Conservation (phyloP, 1,284 basidiomycete species). For the Cryptococcus depauperatus region DNA sequence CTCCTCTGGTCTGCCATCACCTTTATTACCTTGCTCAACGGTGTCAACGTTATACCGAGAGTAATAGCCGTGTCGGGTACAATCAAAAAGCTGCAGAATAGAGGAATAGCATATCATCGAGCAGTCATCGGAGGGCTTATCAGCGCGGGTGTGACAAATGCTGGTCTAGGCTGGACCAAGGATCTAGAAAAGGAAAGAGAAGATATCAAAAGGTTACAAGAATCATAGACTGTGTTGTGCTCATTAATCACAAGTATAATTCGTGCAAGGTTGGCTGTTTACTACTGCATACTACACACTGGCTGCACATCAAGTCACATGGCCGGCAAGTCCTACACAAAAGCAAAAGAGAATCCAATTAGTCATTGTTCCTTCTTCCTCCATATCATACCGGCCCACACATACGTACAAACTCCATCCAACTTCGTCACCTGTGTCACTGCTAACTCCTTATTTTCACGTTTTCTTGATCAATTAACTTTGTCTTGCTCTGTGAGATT, state of each 20-base stretch:
- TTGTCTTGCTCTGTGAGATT: too few species aligned
- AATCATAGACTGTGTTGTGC: conserved; percentile 1
- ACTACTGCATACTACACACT: too few species aligned
- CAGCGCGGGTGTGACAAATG: conserved; percentile 13
- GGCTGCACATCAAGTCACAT: too few species aligned
- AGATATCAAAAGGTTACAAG: conserved; percentile 9
- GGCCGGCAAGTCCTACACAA: background rate
- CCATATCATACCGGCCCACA: too few species aligned
- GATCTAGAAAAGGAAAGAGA: conserved; percentile 12
- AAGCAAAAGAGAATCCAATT: too few species aligned
- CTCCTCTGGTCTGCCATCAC: conserved; percentile 28
- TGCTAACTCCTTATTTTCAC: too few species aligned
- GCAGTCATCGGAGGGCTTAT: conserved; percentile 22
- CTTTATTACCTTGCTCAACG: conserved; percentile 19
- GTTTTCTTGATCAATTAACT: too few species aligned
- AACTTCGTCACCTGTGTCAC: too few species aligned
- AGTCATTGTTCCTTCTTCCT: too few species aligned
- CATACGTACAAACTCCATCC: too few species aligned
- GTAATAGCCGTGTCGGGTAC: conserved; percentile 40
- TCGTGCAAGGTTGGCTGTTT: too few species aligned
- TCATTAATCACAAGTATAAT: too few species aligned
- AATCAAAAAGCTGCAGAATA: conserved; percentile 38
- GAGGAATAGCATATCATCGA: conserved; percentile 37
- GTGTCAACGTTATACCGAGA: conserved; percentile 24
- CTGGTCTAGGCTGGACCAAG: background rate